phyloP scores from a whole-genome alignment of 805 yeast genomes.

The Saccharomycopsis sp. region DNA sequence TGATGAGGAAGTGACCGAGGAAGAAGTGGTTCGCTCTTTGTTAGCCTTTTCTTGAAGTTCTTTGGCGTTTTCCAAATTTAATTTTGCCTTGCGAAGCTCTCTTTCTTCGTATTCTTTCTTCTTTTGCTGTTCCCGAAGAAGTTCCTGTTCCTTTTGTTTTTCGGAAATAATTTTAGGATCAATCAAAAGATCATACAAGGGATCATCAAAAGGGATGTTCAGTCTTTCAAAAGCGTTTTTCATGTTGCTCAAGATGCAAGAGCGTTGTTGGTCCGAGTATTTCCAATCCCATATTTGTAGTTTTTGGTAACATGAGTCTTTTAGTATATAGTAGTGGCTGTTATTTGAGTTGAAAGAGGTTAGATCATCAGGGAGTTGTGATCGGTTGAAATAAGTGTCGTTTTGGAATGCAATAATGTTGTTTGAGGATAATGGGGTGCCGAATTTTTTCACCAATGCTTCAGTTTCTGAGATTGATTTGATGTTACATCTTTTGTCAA shows the following conservation, averaged over 20 bases:
- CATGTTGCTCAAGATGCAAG: conserved; percentile 13
- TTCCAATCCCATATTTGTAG: conserved; percentile 19
- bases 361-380: not conserved
- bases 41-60: not conserved
- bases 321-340: conserved; percentile 11
- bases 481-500: conserved; percentile 13
- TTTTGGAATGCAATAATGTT: conserved; percentile 1
- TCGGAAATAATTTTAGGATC: conserved; percentile 11
- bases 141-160: conserved; percentile 5
- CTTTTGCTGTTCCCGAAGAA: conserved; percentile 3
- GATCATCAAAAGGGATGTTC: conserved; percentile 10
- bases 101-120: conserved; percentile 7
- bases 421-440: not conserved
- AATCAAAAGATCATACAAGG: conserved; percentile 12
- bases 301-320: conserved; percentile 16
- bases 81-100: too few relatives aligned
- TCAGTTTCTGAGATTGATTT: conserved; percentile 2
- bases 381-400: too few relatives aligned
- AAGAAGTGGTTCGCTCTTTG: too few relatives aligned
- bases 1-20: too few relatives aligned
- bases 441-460: conserved; percentile 7
- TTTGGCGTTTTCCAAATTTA: conserved; percentile 1
- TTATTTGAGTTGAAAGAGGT: not conserved
- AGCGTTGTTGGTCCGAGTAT: conserved; percentile 7
- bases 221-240: conserved; percentile 15